These are phyloP conservation scores for Verbascum thapsus DNA, from an alignment of 257 asterid species.

Conservation along the genomic window DNA sequence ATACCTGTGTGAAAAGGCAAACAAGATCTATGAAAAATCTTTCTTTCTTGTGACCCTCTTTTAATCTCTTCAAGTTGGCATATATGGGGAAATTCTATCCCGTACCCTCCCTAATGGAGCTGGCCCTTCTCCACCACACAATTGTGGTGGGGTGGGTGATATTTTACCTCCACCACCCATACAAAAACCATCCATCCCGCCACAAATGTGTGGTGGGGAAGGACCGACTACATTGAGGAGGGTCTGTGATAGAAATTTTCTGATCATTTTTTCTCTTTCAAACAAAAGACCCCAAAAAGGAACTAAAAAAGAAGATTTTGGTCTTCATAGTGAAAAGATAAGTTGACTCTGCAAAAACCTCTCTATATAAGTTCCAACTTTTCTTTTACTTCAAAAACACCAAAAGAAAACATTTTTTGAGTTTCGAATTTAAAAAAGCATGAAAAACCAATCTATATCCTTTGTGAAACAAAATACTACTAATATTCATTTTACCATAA, in stretches of 20 bases:
- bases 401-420: slow-evolving; percentile 19
- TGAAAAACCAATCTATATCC: slow-evolving; percentile 34
- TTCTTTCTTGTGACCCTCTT: slow-evolving; percentile 24
- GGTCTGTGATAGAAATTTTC: too few species aligned
- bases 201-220: too few species aligned
- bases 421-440: too few species aligned
- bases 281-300: slow-evolving; percentile 33
- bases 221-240: too few species aligned
- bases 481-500: slow-evolving; percentile 34
- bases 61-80: slow-evolving; percentile 56
- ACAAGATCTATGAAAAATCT: slow-evolving; percentile 62
- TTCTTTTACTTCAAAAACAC: slow-evolving; percentile 22
- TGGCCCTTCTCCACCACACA: too few species aligned
- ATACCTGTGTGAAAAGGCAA: slow-evolving; percentile 50
- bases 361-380: slow-evolving; percentile 49
- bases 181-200: too few species aligned
- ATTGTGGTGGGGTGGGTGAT: too few species aligned
- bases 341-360: slow-evolving; percentile 68
- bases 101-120: too few species aligned
- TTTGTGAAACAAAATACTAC: slow-evolving; percentile 33
- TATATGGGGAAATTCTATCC: too few species aligned
- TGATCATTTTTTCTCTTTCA: slow-evolving; percentile 33
- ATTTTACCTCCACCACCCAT: too few species aligned
- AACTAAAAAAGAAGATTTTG: slow-evolving; percentile 32
- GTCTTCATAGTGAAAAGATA: slow-evolving; percentile 53